Evolutionary conservation across 495 filamentous ascomycete species (phyloP).

Genomic region (Trichoderma gamsii): DNA sequence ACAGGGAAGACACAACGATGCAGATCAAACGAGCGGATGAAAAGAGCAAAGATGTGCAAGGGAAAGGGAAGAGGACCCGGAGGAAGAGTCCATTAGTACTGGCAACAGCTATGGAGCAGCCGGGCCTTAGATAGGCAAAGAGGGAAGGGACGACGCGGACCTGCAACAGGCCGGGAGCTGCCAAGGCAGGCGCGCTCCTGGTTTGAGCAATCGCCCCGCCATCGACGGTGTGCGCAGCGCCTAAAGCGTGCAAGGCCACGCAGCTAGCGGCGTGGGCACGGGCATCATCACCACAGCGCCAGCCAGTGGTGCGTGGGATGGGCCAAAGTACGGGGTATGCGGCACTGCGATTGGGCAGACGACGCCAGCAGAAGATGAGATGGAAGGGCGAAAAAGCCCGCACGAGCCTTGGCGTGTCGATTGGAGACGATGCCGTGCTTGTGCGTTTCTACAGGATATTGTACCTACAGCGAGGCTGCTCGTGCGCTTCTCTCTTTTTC

Average conservation of each 20-base stretch:
- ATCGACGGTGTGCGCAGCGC: background rate
- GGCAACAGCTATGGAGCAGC: background rate
- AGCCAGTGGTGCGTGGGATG: background rate
- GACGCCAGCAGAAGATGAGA: background rate
- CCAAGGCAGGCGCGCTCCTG: background rate
- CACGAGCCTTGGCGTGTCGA: background rate
- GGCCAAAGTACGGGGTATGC: constrained; percentile 1
- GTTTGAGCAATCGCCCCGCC: background rate
- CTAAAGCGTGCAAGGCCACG: background rate
- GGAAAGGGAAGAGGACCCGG: background rate
- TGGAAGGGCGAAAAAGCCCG: background rate
- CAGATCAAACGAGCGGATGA: constrained; percentile 6
- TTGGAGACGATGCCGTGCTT: too few species aligned
- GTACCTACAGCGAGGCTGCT: too few species aligned
- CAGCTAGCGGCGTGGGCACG: constrained; percentile 2
- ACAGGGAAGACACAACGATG: background rate
- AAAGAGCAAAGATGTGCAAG: constrained; percentile 9
- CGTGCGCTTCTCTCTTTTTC: too few species aligned
- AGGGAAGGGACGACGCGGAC: background rate
- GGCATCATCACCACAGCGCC: background rate
- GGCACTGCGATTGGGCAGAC: background rate
- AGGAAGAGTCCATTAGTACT: background rate
- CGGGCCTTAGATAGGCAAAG: background rate
- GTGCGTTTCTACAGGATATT: too few species aligned
- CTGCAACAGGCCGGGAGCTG: background rate